Evolutionary conservation across 2,329 filamentous ascomycete genomes (phyloP), one percentile per base, ranked within the genome.

Genomic region (Podosphaera xanthii): DNA sequence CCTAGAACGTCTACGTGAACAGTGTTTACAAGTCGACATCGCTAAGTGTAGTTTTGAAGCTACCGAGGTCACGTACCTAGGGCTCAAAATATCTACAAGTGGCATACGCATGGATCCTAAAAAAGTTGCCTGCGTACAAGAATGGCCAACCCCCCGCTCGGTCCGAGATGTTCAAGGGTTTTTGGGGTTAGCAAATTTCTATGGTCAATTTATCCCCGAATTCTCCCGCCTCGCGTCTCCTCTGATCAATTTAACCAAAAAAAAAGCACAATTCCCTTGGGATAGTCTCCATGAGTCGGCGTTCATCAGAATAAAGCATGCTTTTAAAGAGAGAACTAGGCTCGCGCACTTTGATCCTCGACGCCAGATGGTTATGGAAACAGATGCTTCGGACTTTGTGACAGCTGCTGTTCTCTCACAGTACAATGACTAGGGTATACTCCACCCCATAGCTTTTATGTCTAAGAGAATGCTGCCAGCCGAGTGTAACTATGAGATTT

Each of bases 31-130:
- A 22, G 22, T 22, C 22, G 22, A 22, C 22, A 22, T 22, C 22
- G 22, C 22, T 22, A 22, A 22, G 22, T 22, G 22, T 22, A 22
- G 22, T 22, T 22, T 22, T 22, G 33, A 53, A 48, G 30, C 55
- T 57, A 56, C 56, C 10, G 30, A n/a, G 42, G 33, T 60, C 46
- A 42, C 14, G 14, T 61, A 57, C 35, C 31, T 61, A 4, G 44
- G 57, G 4, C 58, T 59, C 50, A 59, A 49, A 12, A 33, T 59
- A n/a, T 53, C 33, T 8, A 54, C 49, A 8, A 30, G 52, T 3
- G 46, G 57, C 6, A 22, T 22, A 22, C 22, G 22, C 22, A 22
- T 22, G 22, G 22, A 22, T 22, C 22, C 22, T 22, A 22, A 22
- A 22, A 22, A 22, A 22, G 22, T 22, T 22, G 22, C 22, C 22